These are phyloP conservation scores for Rhizopogon vinicolor DNA, from an alignment of 768 basidiomycete genomes.

Conservation along the genomic window DNA sequence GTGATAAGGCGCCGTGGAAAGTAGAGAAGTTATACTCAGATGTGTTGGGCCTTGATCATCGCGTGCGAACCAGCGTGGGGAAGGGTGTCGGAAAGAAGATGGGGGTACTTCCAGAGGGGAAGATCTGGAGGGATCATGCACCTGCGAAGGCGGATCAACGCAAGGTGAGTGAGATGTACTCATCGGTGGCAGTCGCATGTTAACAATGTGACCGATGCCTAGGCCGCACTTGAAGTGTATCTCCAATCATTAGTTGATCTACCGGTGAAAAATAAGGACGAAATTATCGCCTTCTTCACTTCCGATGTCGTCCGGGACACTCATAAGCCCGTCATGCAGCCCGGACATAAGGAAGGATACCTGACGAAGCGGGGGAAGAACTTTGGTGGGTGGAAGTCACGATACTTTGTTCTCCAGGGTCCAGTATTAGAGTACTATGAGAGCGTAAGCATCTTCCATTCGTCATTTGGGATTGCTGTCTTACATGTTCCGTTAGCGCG, in stretches of 20 bases:
- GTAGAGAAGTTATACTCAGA: constrained; percentile 95
- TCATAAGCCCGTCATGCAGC: constrained; percentile 71
- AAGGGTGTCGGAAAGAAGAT: constrained; percentile 77
- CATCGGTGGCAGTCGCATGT: constrained; percentile 9
- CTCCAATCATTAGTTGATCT: constrained; percentile 78
- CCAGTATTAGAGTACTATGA: constrained; percentile 93
- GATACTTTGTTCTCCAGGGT: constrained; percentile 92
- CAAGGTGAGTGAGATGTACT: constrained; percentile 54
- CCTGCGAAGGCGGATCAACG: constrained; percentile 95
- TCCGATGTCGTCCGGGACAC: constrained; percentile 80
- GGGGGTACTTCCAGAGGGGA: constrained; percentile 80
- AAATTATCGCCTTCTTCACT: constrained; percentile 89
- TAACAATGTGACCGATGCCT: constrained; percentile 1
- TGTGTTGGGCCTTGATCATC: constrained; percentile 81
- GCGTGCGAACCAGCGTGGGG: constrained; percentile 53
- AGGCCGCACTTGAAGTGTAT: constrained; percentile 82
- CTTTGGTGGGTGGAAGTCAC: constrained; percentile 96
- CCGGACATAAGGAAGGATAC: constrained; percentile 91
- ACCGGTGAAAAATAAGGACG: constrained; percentile 82
- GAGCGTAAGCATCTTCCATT: constrained; percentile 57
- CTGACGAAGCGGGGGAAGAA: constrained; percentile 95
- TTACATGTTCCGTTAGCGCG: constrained; percentile 50
- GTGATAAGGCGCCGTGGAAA: constrained; percentile 70
- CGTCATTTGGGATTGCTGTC: constrained; percentile 8
- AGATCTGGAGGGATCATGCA: constrained; percentile 94